Conservation (phyloP, 805 yeast genomes). For the Saturnispora hagleri region DNA sequence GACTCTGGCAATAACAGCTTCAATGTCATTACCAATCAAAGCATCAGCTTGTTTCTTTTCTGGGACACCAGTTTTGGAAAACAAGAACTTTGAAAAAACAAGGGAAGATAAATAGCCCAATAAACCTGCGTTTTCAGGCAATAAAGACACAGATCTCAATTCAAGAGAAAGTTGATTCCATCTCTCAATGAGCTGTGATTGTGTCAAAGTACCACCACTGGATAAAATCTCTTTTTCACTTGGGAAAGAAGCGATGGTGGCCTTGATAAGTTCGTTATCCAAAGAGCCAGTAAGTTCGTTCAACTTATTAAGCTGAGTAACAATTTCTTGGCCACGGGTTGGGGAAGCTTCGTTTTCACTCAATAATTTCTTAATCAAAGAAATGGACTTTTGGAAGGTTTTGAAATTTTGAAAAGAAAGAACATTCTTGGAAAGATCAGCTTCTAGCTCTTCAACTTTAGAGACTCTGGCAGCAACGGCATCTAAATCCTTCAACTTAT, state of each 20-base stretch:
- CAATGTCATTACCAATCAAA: slow-evolving; percentile 65
- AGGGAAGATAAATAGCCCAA: slow-evolving; percentile 83
- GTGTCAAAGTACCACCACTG: slow-evolving; percentile 57
- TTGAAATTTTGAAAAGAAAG: slow-evolving; percentile 30
- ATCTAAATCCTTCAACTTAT: slow-evolving; percentile 62
- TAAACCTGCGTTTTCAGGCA: slow-evolving; percentile 94
- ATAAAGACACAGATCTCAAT: slow-evolving; percentile 76
- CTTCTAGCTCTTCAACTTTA: slow-evolving; percentile 47
- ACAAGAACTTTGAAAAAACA: slow-evolving; percentile 64
- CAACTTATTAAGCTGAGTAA: slow-evolving; percentile 31
- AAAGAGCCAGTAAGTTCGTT: slow-evolving; percentile 30
- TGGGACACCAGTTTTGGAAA: slow-evolving; percentile 73
- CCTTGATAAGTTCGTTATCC: slow-evolving; percentile 27
- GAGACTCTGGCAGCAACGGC: slow-evolving; percentile 47
- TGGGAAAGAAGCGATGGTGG: slow-evolving; percentile 41
- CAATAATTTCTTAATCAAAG: slow-evolving; percentile 34
- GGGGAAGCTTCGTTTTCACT: slow-evolving; percentile 29
- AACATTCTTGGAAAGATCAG: slow-evolving; percentile 34
- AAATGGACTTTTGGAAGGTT: slow-evolving; percentile 36
- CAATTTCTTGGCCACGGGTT: slow-evolving; percentile 39
- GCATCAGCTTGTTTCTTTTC: slow-evolving; percentile 23
- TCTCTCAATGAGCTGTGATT: slow-evolving; percentile 67
- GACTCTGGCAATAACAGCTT: slow-evolving; percentile 81
- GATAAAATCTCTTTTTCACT: slow-evolving; percentile 28
- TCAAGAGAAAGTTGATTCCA: slow-evolving; percentile 79